Evolutionary conservation across 2,329 filamentous ascomycete species (phyloP).

Genomic region (Ophiosphaerella herpotricha): DNA sequence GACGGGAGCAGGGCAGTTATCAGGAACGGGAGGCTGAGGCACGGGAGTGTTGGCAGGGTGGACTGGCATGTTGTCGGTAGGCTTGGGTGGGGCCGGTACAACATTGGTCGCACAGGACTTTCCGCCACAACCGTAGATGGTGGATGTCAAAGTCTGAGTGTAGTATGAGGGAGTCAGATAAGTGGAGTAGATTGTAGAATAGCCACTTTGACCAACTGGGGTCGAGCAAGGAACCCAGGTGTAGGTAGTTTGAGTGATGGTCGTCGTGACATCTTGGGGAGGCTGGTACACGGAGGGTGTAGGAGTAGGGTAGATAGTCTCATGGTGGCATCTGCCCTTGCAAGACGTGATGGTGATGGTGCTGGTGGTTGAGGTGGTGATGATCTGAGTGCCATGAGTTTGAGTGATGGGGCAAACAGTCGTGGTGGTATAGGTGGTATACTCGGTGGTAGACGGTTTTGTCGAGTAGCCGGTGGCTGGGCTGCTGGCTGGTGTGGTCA

Average conservation of each 20-base stretch:
- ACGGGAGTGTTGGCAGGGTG: neutral
- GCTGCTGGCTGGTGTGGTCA: neutral
- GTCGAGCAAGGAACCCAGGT: slow-evolving; percentile 46
- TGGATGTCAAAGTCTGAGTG: slow-evolving; percentile 35
- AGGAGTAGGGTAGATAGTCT: slow-evolving; percentile 16
- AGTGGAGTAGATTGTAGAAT: slow-evolving; percentile 43
- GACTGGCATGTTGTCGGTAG: slow-evolving; percentile 2
- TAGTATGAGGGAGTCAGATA: slow-evolving; percentile 45
- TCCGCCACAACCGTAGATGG: slow-evolving; percentile 27
- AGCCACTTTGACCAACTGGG: slow-evolving; percentile 37
- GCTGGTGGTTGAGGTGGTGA: slow-evolving; percentile 39
- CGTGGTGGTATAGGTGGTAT: slow-evolving; percentile 34
- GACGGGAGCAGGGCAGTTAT: slow-evolving; percentile 31
- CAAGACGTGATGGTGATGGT: slow-evolving; percentile 47
- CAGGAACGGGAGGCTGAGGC: slow-evolving; percentile 3
- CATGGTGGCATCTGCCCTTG: slow-evolving; percentile 40
- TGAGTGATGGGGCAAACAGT: slow-evolving; percentile 26
- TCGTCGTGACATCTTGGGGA: slow-evolving; percentile 28
- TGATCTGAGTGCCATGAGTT: slow-evolving; percentile 19
- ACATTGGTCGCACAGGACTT: slow-evolving; percentile 5
- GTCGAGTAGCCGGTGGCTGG: slow-evolving; percentile 14
- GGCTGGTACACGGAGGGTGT: slow-evolving; percentile 10
- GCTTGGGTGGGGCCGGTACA: neutral
- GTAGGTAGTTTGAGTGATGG: slow-evolving; percentile 40
- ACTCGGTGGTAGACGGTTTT: slow-evolving; percentile 16